These are phyloP conservation scores for Yarrowia sp. DNA, from an alignment of 805 yeast species.

Conservation along the genomic window DNA sequence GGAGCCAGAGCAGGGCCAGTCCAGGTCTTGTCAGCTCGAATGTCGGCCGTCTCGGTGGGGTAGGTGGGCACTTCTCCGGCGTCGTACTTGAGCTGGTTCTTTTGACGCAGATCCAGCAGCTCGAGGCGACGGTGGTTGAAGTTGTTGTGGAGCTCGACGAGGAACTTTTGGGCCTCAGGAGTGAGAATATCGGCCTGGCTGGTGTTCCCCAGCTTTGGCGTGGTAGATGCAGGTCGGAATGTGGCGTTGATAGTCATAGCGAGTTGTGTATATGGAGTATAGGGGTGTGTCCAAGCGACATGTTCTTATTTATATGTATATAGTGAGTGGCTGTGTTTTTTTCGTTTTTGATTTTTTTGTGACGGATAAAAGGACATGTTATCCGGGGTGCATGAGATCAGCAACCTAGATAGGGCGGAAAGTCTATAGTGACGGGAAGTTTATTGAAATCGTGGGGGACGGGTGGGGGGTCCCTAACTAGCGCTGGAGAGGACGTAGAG, in stretches of 20 bases:
- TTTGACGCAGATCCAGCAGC: constrained; percentile 60
- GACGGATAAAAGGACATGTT: constrained; percentile 13
- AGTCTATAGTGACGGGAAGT: neutral
- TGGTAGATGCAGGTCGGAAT: neutral
- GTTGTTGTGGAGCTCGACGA: constrained; percentile 68
- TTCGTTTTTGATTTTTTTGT: neutral
- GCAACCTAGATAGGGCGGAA: neutral
- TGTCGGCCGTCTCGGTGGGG: constrained; percentile 63
- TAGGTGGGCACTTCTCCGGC: constrained; percentile 66
- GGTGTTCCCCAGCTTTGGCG: neutral
- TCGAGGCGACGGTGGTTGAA: constrained; percentile 61
- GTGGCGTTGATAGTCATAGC: constrained; percentile 15
- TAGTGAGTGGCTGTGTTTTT: neutral
- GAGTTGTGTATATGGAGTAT: neutral
- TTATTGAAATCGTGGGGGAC: neutral
- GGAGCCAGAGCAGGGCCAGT: constrained; percentile 70
- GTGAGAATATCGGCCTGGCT: constrained; percentile 52
- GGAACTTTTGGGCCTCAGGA: constrained; percentile 65
- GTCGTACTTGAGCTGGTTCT: constrained; percentile 60
- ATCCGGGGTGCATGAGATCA: constrained; percentile 15
- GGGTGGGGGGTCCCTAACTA: neutral
- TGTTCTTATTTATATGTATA: neutral
- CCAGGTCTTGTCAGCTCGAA: constrained; percentile 71
- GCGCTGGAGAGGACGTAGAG: neutral
- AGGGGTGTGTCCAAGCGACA: no score